Conservation (phyloP, 306 rosid species). For the Vigna nakashimae region DNA sequence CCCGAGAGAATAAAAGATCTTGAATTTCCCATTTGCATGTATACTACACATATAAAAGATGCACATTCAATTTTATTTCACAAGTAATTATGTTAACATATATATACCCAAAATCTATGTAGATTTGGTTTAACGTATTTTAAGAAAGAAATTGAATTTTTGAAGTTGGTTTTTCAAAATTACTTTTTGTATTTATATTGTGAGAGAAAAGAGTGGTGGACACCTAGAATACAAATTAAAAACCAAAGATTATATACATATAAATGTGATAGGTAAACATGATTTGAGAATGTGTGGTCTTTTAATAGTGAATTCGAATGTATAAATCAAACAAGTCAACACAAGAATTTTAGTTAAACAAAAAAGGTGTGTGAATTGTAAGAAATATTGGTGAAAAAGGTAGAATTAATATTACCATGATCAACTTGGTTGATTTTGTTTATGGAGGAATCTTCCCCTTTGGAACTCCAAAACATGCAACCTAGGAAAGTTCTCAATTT, state of each 20-base stretch:
- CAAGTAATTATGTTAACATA: background rate
- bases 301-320: too few relatives aligned
- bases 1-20: background rate
- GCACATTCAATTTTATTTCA: background rate
- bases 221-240: too few relatives aligned
- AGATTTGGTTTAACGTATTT: background rate
- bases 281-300: background rate
- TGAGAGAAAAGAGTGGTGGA: too few relatives aligned
- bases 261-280: too few relatives aligned
- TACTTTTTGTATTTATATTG: background rate
- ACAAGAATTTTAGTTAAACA: background rate
- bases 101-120: background rate
- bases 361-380: background rate
- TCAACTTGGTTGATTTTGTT: constrained; percentile 17
- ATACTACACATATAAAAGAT: background rate
- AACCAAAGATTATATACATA: too few relatives aligned
- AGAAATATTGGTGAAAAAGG: background rate
- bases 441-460: constrained; percentile 33
- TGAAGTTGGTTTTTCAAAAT: background rate
- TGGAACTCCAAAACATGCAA: constrained; percentile 53
- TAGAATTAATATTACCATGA: constrained; percentile 42
- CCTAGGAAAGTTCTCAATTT: constrained; percentile 51
- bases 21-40: background rate
- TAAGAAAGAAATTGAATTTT: background rate
- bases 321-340: background rate